Base-by-base conservation (phyloP, 2,329 filamentous ascomycete species). In the Alternaria burnsii region DNA sequence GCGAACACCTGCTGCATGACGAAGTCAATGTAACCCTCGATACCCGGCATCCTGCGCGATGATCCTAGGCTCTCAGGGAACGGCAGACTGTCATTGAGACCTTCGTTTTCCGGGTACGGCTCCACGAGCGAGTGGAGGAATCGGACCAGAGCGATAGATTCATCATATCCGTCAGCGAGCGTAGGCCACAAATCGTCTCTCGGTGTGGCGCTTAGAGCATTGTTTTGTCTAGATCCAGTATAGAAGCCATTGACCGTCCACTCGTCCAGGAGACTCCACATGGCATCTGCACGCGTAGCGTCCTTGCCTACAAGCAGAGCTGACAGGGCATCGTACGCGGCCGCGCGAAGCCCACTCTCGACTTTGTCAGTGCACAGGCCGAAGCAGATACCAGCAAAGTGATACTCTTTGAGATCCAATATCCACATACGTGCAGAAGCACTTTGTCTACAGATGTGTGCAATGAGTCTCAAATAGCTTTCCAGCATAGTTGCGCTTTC, bases 401-500 rank as follows among this genome's bases (percentile, higher is more conserved):
- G 89, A 69, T 92, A 89, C 6, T 84, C 85, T 22, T 89, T 85
- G 59, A 87, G 82, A 42, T 88, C 85, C 22, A 96, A 81, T 60
- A 98, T 84, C 83, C 90, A 97, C 34, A 86, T 81, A 51, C 94
- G 87, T 1, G 93, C 91, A 20, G 84, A 82, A 59, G 86, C 83
- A 72, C 92, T 97, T 73, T 94, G 88, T 22, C 86, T 84, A 63
- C 90, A 89, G 10, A 99, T 83, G 76, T 96, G 93, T 4, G 92
- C 88, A 70, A 97, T 91, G 5, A 99, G 85, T 30, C 94, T 89
- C 53, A 99, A 84, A 76, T 98, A 98, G 69, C 93, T 94, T 74
- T 97, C 93, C 28, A 99, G 84, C 92, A 99, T 97, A 80, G 97
- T 91, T n/a, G 91, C 89, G 41, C 92, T 96, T 77, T 99, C 96